A percentile compares a stretch with the other conserved stretches of the same genome.
phyloP scores from a whole-genome alignment of 805 yeast species.

The Monosporozyma aquatica region DNA sequence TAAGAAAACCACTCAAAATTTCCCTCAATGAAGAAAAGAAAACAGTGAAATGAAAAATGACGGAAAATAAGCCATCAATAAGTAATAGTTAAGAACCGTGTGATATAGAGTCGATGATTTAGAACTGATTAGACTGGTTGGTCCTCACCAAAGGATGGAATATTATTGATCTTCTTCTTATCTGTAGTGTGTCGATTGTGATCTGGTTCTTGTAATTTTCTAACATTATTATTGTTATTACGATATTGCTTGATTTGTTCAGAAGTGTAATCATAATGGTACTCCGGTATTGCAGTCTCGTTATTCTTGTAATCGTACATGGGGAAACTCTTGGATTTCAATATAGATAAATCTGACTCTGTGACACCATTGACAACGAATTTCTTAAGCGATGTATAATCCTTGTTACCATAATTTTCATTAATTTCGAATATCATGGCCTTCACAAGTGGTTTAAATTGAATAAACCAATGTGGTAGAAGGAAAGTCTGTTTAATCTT shows the following conservation, averaged over 20 bases:
- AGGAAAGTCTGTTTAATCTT: conserved; percentile 24
- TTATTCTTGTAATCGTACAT: conserved; percentile 3
- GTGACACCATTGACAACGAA: conserved; percentile 37
- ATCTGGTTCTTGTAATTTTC: no score
- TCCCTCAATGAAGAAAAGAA: conserved; percentile 1
- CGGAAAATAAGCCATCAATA: no score
- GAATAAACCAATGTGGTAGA: conserved; percentile 28
- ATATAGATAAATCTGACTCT: conserved; percentile 26
- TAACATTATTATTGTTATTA: no score
- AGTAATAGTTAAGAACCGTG: no score
- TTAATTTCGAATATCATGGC: conserved; percentile 27
- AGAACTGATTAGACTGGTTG: neutral
- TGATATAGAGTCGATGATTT: no score
- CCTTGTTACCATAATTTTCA: conserved; percentile 32
- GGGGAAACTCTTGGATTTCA: conserved; percentile 15
- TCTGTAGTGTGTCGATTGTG: neutral
- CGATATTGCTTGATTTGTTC: neutral
- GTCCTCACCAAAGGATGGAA: conserved; percentile 29
- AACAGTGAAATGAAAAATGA: no score
- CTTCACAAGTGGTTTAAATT: conserved; percentile 25
- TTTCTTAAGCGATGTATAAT: conserved; percentile 32
- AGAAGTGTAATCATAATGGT: neutral
- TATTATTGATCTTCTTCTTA: neutral
- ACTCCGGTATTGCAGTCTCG: neutral
- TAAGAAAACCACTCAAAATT: neutral